Evolutionary conservation across 352 stramenopile species (phyloP), one percentile per base, ranked within the genome.

Genomic region (Phytophthora brassicae): DNA sequence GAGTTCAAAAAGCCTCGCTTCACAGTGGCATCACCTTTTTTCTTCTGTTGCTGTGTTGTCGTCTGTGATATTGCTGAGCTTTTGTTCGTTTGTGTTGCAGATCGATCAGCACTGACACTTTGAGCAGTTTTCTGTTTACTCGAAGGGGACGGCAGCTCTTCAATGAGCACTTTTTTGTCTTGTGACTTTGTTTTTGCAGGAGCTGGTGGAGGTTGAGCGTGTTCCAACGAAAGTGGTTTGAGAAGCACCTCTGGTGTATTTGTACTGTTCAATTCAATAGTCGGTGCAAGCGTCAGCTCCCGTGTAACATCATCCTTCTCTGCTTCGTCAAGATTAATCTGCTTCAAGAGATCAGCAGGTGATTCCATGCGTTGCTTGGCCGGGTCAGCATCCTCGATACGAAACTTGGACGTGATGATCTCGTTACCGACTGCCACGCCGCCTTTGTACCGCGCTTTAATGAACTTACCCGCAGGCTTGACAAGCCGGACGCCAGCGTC

Each of bases 361-460:
- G 74, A 81, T 6, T 68, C 59, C 61, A 88, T 87, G 4, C 65
- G 45, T 26, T 70, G 47, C 24, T 63, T 65, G 11, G 45, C 60
- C 29, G 53, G 46, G 38, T 69, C 59, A 7, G 54, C 62, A 11
- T 74, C 59, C 9, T 88, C 70, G 16, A 94, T 80, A 16, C 76
- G 72, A 41, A 94, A 94, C 50, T 90, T 88, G 38, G 81, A 70
- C n/a, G 86, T 90, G 61, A 91, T 77, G 50, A 91, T 88, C 26
- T 93, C 78, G 14, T 16, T 66, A 3, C 78, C 79, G 13, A 80
- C 62, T 9, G 39, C 60, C 13, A 87, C 78, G 13, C 86, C 84
- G 12, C 86, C 84, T 67, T 95, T 95, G 74, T 95, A 95, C 7
- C 64, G 64, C 17, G 79, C 89, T 70, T 95, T 95, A 70, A 93